These are phyloP conservation scores for Mycena galericulata DNA, from an alignment of 768 basidiomycete genomes.

Conservation along the genomic window DNA sequence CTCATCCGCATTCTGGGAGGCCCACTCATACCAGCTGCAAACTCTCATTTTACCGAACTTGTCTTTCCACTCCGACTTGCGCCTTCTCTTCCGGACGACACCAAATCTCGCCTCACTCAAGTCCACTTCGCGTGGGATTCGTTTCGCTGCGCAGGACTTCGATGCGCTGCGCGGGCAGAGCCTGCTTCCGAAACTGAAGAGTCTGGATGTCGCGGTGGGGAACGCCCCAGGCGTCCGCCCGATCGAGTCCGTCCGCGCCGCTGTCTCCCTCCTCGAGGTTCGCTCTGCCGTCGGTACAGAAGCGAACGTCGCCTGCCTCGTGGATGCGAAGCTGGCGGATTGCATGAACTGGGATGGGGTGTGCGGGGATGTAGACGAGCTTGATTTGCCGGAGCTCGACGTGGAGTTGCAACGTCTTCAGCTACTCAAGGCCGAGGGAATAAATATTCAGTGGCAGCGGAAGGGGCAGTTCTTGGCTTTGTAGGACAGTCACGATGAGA, in stretches of 20 bases:
- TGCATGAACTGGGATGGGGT: background rate
- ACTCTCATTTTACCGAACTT: background rate
- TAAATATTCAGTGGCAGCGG: background rate
- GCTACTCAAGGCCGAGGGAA: background rate
- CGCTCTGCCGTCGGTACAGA: background rate
- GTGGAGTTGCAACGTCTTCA: background rate
- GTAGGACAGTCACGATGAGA: too few relatives aligned
- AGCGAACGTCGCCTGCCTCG: background rate
- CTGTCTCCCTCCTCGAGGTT: background rate
- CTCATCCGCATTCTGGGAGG: background rate
- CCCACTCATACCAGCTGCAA: background rate
- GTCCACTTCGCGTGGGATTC: background rate
- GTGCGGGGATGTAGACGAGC: background rate
- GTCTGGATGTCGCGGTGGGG: background rate
- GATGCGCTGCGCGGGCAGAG: background rate
- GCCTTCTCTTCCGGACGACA: background rate
- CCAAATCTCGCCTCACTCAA: background rate
- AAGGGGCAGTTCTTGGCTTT: too few relatives aligned
- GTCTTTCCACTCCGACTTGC: background rate
- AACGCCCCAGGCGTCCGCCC: background rate
- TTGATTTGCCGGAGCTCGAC: background rate
- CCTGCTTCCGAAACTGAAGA: background rate
- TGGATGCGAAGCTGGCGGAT: background rate
- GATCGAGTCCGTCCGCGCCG: constrained; percentile 1
- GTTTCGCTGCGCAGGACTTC: background rate